Conservation (phyloP, 1,284 basidiomycete species). For the Irpex sp. region DNA sequence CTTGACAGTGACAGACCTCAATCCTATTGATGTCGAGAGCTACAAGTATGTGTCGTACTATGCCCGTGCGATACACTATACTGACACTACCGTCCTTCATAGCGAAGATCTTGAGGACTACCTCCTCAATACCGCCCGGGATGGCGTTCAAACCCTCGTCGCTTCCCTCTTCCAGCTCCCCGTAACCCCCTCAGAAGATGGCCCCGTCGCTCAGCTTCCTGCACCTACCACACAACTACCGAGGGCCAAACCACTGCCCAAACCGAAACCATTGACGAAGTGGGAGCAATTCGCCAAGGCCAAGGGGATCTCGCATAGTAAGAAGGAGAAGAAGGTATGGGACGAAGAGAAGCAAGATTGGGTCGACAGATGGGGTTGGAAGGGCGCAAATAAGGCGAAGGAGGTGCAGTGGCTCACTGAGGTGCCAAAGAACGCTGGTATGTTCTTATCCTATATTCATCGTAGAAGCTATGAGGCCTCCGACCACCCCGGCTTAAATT, state of each 20-base stretch:
- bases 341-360: constrained; percentile 94
- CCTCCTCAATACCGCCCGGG: constrained; percentile 76
- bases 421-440: constrained; percentile 81
- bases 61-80: too few species aligned
- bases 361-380: constrained; percentile 90
- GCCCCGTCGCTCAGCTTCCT: constrained; percentile 82
- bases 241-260: constrained; percentile 88
- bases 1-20: constrained; percentile 83
- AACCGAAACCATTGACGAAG: constrained; percentile 89
- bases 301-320: constrained; percentile 88
- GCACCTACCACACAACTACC: constrained; percentile 74
- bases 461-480: too few species aligned
- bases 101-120: constrained; percentile 78
- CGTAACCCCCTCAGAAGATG: constrained; percentile 70
- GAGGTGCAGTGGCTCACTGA: constrained; percentile 94
- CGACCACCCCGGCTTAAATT: constrained; percentile 1
- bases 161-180: constrained; percentile 81
- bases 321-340: constrained; percentile 82
- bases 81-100: constrained; percentile 1
- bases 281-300: constrained; percentile 95
- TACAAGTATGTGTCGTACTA: constrained; percentile 52
- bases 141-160: constrained; percentile 83
- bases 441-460: constrained; percentile 24
- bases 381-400: constrained; percentile 84
- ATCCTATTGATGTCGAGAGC: constrained; percentile 75